These are phyloP conservation scores for Kwoniella newhampshirensis DNA, from an alignment of 768 basidiomycete species.

Conservation along the genomic window DNA sequence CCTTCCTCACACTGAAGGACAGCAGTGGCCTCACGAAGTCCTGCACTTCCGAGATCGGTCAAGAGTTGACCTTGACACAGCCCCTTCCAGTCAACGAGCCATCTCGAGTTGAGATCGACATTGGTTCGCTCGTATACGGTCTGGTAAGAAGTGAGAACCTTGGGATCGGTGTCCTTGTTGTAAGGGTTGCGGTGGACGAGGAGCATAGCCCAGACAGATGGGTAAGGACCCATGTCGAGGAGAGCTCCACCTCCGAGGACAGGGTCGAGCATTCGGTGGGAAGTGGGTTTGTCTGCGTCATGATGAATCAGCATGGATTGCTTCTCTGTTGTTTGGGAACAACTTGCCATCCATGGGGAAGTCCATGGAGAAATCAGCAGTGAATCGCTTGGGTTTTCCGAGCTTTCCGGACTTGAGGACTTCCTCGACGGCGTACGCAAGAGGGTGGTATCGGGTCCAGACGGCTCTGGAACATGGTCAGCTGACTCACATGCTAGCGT, in stretches of 20 bases:
- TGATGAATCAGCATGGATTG: background rate
- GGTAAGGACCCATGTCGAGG: slow-evolving; percentile 62
- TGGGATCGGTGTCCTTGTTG: slow-evolving; percentile 65
- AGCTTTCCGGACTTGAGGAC: slow-evolving; percentile 45
- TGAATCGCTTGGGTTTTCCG: slow-evolving; percentile 48
- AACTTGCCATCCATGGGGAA: slow-evolving; percentile 66
- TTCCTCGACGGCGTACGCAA: slow-evolving; percentile 47
- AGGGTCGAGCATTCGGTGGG: slow-evolving; percentile 76
- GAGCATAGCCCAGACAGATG: slow-evolving; percentile 65
- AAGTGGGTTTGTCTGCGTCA: slow-evolving; percentile 59
- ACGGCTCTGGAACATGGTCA: slow-evolving; percentile 37
- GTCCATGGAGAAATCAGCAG: slow-evolving; percentile 74
- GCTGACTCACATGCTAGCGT: slow-evolving; percentile 1
- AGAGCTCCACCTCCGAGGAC: slow-evolving; percentile 76
- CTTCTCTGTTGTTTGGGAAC: background rate
- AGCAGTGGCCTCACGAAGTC: slow-evolving; percentile 26
- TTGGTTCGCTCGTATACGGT: slow-evolving; percentile 73
- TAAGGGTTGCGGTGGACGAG: slow-evolving; percentile 73
- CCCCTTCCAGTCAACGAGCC: slow-evolving; percentile 69
- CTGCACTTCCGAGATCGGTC: slow-evolving; percentile 31
- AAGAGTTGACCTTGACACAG: slow-evolving; percentile 58
- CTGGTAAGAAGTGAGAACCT: slow-evolving; percentile 67
- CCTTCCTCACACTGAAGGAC: slow-evolving; percentile 74
- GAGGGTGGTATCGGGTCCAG: slow-evolving; percentile 48
- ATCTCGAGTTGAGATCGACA: slow-evolving; percentile 75